phyloP scores from a whole-genome alignment of 2,329 filamentous ascomycete species.

The Talaromyces sp. region DNA sequence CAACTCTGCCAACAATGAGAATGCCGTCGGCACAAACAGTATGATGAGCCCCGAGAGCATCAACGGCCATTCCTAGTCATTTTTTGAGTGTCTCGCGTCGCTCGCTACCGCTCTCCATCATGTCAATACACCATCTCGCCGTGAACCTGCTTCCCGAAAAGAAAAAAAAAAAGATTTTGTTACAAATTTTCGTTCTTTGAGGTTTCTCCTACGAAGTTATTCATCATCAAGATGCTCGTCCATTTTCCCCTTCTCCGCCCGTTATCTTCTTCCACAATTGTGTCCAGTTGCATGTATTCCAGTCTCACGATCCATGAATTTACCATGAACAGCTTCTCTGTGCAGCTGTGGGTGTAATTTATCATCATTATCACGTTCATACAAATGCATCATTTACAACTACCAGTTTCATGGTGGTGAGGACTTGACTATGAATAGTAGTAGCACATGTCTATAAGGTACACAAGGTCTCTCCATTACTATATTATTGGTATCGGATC shows the following conservation, averaged over 20 bases:
- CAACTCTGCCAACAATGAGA: slow-evolving; percentile 40
- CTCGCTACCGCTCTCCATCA: slow-evolving; percentile 13
- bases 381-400: not conserved
- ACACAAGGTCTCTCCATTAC: too few species aligned
- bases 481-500: not conserved
- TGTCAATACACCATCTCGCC: not conserved
- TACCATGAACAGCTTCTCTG: slow-evolving; percentile 17
- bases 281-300: not conserved
- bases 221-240: not conserved
- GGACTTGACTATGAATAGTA: too few species aligned
- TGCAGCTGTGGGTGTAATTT: not conserved
- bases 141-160: not conserved
- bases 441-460: too few species aligned
- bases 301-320: slow-evolving; percentile 11
- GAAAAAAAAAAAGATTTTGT: not conserved
- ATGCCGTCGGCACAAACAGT: slow-evolving; percentile 49
- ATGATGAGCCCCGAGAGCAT: slow-evolving; percentile 87
- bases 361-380: not conserved
- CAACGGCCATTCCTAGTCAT: slow-evolving; percentile 40
- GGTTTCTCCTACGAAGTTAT: not conserved
- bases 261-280: not conserved
- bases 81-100: slow-evolving; percentile 8
- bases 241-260: not conserved
- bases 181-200: not conserved
- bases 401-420: not conserved